These are phyloP conservation scores for Rosa chinensis DNA, from an alignment of 306 rosid species.

Conservation along the genomic window DNA sequence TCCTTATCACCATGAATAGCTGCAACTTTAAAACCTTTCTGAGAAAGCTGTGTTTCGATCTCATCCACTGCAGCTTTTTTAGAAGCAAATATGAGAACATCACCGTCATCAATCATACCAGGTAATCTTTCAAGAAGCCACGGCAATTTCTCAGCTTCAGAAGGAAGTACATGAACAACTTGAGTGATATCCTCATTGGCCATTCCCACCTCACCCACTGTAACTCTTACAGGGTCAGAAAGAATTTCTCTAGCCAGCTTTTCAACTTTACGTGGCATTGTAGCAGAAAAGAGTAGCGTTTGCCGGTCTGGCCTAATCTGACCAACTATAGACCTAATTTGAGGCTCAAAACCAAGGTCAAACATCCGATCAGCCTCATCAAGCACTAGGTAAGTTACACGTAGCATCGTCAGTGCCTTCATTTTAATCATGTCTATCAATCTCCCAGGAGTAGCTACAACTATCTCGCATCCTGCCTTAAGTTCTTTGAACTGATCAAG, in stretches of 20 bases:
- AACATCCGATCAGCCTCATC: constrained; percentile 99
- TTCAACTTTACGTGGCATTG: constrained; percentile 93
- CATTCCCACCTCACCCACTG: constrained; percentile 97
- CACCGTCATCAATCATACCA: constrained; percentile 88
- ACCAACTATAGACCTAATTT: constrained; percentile 93
- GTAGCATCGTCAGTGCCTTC: constrained; percentile 84
- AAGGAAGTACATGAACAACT: constrained; percentile 86
- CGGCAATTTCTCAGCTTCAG: constrained; percentile 81
- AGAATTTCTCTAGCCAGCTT: constrained; percentile 96
- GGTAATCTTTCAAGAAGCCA: constrained; percentile 88
- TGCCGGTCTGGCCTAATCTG: constrained; percentile 99
- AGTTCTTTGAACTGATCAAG: constrained; percentile 96
- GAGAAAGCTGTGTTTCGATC: constrained; percentile 72
- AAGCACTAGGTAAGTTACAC: constrained; percentile 91
- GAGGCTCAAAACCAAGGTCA: constrained; percentile 99
- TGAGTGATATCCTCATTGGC: constrained; percentile 99
- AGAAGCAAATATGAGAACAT: constrained; percentile 89
- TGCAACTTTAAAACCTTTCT: constrained; percentile 73
- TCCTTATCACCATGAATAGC: constrained; percentile 98
- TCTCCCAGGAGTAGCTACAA: constrained; percentile 97
- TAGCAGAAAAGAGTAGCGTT: constrained; percentile 90
- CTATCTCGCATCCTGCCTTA: constrained; percentile 96
- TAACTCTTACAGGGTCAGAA: constrained; percentile 81
- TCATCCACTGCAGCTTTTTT: constrained; percentile 95
- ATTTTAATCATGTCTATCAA: constrained; percentile 89